Percentiles rank a stretch among this genome's conserved stretches.
These are phyloP conservation scores for Fomitopsis pinicola DNA, from an alignment of 1,284 basidiomycete genomes.

Conservation along the genomic window DNA sequence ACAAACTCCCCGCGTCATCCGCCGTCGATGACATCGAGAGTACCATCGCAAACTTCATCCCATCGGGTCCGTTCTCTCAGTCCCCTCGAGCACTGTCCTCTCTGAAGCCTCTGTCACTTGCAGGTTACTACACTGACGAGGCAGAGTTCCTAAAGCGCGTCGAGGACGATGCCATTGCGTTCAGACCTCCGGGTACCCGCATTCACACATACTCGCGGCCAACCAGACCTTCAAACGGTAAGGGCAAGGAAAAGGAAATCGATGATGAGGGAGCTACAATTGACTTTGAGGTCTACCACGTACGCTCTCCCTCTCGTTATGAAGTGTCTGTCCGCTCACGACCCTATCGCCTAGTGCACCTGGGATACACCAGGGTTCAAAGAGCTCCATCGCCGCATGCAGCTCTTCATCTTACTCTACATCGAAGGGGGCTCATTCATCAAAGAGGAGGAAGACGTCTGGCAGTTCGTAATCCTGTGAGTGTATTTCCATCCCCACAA, in stretches of 20 bases:
- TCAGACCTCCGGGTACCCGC: constrained; percentile 75
- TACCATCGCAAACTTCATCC: constrained; percentile 75
- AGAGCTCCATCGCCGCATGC: constrained; percentile 93
- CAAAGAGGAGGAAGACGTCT: constrained; percentile 82
- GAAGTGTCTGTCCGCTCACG: background rate
- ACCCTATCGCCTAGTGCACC: constrained; percentile 45
- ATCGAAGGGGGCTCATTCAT: constrained; percentile 97
- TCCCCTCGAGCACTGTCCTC: background rate
- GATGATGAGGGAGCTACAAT: constrained; percentile 57
- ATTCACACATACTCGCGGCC: constrained; percentile 74
- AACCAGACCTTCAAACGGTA: constrained; percentile 28
- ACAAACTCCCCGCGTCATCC: constrained; percentile 63
- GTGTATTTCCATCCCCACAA: constrained; percentile 27
- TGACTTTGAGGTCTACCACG: constrained; percentile 85
- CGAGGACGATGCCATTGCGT: constrained; percentile 68
- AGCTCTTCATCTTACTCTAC: constrained; percentile 90
- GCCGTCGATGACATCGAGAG: constrained; percentile 89
- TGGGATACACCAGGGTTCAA: constrained; percentile 88
- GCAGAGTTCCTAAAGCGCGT: constrained; percentile 63
- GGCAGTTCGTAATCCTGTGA: constrained; percentile 83
- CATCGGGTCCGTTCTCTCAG: constrained; percentile 47
- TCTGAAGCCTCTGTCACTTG: background rate
- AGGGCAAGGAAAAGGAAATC: constrained; percentile 43
- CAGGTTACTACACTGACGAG: constrained; percentile 59
- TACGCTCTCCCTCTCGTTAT: constrained; percentile 25